Evolutionary conservation across 352 stramenopile species (phyloP).

Genomic region (Phytophthora sp.): DNA sequence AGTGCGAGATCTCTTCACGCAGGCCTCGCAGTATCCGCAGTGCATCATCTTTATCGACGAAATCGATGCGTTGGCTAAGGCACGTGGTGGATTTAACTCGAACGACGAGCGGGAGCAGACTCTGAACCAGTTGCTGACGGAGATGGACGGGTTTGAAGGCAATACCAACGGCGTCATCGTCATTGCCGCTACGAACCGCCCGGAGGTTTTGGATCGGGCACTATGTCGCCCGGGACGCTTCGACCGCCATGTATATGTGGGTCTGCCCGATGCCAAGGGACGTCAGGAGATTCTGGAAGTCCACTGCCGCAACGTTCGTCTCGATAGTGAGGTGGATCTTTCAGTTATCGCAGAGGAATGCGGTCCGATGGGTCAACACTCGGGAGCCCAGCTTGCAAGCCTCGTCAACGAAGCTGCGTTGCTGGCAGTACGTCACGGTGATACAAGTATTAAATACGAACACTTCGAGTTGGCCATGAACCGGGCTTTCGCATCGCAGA

Average conservation of each 20-base stretch:
- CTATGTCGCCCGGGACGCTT: slow-evolving; percentile 97
- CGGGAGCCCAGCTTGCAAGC: slow-evolving; percentile 77
- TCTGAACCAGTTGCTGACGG: slow-evolving; percentile 92
- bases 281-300: slow-evolving; percentile 84
- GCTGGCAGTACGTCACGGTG: slow-evolving; percentile 72
- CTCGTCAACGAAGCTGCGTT: slow-evolving; percentile 87
- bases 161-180: slow-evolving; percentile 94
- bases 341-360: slow-evolving; percentile 59
- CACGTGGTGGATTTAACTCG: slow-evolving; percentile 85
- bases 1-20: slow-evolving; percentile 94
- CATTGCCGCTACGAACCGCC: slow-evolving; percentile 96
- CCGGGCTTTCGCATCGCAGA: slow-evolving; percentile 65
- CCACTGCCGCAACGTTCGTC: slow-evolving; percentile 63
- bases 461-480: slow-evolving; percentile 84
- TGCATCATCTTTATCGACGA: slow-evolving; percentile 99
- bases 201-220: slow-evolving; percentile 95
- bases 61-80: slow-evolving; percentile 94
- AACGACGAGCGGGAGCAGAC: slow-evolving; percentile 97
- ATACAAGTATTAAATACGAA: slow-evolving; percentile 60
- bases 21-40: slow-evolving; percentile 93
- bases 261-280: slow-evolving; percentile 92
- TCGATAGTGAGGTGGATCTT: slow-evolving; percentile 65
- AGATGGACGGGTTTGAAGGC: slow-evolving; percentile 93
- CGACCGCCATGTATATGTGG: slow-evolving; percentile 96
- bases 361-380: slow-evolving; percentile 63